Percentiles rank a stretch among this genome's conserved stretches.
Evolutionary conservation across 768 basidiomycete species (phyloP).

Genomic region (Cytidiella melzeri): DNA sequence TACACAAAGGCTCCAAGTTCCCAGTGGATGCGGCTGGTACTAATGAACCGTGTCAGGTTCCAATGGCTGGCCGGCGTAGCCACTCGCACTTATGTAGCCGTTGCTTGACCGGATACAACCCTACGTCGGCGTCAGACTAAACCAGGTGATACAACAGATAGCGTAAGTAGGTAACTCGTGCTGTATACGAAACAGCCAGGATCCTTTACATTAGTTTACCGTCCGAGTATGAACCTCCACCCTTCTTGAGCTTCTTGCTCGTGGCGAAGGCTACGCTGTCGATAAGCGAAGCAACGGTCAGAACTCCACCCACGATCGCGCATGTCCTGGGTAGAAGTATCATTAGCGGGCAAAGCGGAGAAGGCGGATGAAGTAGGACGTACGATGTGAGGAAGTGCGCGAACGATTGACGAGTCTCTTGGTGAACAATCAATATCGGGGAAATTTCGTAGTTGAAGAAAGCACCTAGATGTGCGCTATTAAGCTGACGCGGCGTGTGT

Average conservation of each 20-base stretch:
- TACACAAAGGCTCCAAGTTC: too few relatives aligned
- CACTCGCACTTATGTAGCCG: too few relatives aligned
- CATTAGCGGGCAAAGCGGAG: conserved; percentile 1
- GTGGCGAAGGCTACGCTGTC: conserved; percentile 87
- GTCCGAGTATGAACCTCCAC: conserved; percentile 23
- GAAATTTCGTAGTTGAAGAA: conserved; percentile 97
- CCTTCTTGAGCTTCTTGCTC: conserved; percentile 66
- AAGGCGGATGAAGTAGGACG: conserved; percentile 27
- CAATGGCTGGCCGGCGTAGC: too few relatives aligned
- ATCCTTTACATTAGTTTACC: conserved; percentile 27
- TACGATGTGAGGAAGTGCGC: conserved; percentile 98
- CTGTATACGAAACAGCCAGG: too few relatives aligned
- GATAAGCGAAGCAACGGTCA: conserved; percentile 87
- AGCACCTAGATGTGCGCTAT: conserved; percentile 44
- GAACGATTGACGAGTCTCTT: conserved; percentile 88
- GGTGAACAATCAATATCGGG: conserved; percentile 89
- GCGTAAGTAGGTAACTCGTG: too few relatives aligned
- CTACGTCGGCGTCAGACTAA: too few relatives aligned
- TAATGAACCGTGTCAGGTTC: too few relatives aligned
- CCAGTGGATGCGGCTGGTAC: too few relatives aligned
- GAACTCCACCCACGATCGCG: conserved; percentile 94
- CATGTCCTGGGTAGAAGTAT: conserved; percentile 58
- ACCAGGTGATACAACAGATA: too few relatives aligned
- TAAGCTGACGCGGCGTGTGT: conserved; percentile 6
- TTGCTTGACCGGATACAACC: too few relatives aligned